Base-by-base conservation (phyloP, 2,329 filamentous ascomycete species). In the Leptosphaerulina australis region DNA sequence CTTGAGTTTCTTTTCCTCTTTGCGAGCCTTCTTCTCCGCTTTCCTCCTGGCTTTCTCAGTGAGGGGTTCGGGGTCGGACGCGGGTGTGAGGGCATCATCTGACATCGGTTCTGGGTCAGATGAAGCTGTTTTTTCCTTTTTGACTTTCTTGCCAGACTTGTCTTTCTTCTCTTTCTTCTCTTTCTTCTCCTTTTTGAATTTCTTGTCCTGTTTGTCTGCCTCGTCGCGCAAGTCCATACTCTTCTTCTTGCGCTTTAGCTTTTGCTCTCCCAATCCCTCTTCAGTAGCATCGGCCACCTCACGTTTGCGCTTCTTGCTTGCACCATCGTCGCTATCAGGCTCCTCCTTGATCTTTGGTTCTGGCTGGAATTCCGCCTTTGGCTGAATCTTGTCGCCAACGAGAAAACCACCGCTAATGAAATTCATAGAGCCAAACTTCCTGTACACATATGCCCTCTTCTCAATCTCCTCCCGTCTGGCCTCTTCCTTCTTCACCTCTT, bases 391-490 rank as follows among this genome's bases (percentile, higher is more conserved):
- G 53, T 85, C 83, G 10, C 83, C 83, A 4, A 83, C 79, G 55
- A 88, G 67, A 48, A 91, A 81, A 0, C 93, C 94, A n/a, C 91
- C 94, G 50, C 81, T 85, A 18, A 99, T 87, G 72, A 99, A 99
- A 38, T 86, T 84, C 80, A 96, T 90, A 8, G 83, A 80, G 0
- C 91, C 91, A 76, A 86, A 92, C 72, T 86, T 90, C 64, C 83
- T 81, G 60, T 88, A 85, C 45, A 90, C 82, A 68, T 91, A 96
- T 35, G 86, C 77, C 55, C 84, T 85, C 64, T 90, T 81, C 77
- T 88, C 88, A 31, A 88, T 75, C 63, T 90, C 85, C 48, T 88
- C 82, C 59, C 86, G 80, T 36, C 81, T 81, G 64, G 84, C 81
- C 68, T 86, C 83, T 63, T 94, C 88, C 64, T 85, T 82, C 71